phyloP scores from a whole-genome alignment of 2,329 filamentous ascomycete genomes.

The Aspergillus melleus region DNA sequence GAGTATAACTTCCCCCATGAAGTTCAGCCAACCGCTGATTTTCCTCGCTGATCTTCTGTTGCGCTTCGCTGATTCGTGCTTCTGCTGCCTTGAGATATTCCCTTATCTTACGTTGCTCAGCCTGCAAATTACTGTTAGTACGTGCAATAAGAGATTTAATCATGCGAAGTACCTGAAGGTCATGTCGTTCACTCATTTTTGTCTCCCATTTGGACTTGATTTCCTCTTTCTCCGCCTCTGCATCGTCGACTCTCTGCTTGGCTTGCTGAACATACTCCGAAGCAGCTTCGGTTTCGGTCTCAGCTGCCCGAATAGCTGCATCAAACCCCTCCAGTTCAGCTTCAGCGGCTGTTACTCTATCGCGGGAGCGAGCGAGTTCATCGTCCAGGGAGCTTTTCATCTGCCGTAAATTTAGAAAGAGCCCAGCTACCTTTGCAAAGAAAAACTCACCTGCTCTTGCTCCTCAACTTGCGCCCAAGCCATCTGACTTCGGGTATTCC shows the following conservation, averaged over 20 bases:
- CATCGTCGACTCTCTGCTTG: constrained; percentile 43
- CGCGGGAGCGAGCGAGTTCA: constrained; percentile 39
- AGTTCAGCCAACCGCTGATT: constrained; percentile 61
- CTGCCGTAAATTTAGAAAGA: constrained; percentile 21
- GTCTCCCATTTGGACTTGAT: constrained; percentile 55
- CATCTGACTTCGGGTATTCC: constrained; percentile 63
- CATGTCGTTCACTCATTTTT: constrained; percentile 54
- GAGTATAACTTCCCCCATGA: constrained; percentile 68
- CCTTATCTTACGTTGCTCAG: constrained; percentile 67
- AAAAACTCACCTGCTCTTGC: constrained; percentile 58
- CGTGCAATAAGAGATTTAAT: not conserved
- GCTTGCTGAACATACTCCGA: constrained; percentile 46
- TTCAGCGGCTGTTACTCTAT: constrained; percentile 52
- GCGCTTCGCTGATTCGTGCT: constrained; percentile 40
- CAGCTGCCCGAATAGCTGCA: constrained; percentile 46
- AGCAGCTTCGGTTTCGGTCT: constrained; percentile 40
- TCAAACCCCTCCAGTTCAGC: constrained; percentile 47
- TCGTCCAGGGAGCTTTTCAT: constrained; percentile 36
- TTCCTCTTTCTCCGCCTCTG: constrained; percentile 50
- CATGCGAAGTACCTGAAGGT: constrained; percentile 47
- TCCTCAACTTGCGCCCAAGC: constrained; percentile 87
- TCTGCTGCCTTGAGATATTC: constrained; percentile 57
- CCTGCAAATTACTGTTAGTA: constrained; percentile 41
- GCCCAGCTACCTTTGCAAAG: not conserved
- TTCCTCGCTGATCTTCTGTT: constrained; percentile 50